Evolutionary conservation across 306 rosid genomes (phyloP).

Genomic region (barrel medic (Medicago truncatula)): DNA sequence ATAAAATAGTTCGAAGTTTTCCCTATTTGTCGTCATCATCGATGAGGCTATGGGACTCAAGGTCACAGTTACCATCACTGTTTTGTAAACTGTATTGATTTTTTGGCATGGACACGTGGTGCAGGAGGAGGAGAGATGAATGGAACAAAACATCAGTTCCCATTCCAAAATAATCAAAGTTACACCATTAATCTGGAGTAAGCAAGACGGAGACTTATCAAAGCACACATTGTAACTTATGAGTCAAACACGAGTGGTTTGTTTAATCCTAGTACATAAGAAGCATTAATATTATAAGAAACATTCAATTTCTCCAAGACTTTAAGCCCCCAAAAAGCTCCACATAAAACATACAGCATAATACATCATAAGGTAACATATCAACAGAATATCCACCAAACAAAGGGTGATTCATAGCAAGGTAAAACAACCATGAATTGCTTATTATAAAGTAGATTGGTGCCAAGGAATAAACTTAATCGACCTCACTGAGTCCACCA

Average conservation of each 20-base stretch:
- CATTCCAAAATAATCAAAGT: background rate
- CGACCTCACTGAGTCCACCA: conserved; percentile 95
- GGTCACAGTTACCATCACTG: background rate
- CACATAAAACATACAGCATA: conserved; percentile 38
- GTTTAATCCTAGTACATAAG: conserved; percentile 31
- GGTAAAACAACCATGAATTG: conserved; percentile 49
- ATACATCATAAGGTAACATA: conserved; percentile 42
- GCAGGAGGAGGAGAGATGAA: too few species aligned
- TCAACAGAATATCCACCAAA: conserved; percentile 51
- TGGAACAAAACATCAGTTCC: background rate
- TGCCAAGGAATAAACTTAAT: conserved; percentile 37
- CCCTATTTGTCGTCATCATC: background rate
- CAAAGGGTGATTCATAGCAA: conserved; percentile 50
- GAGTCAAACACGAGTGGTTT: conserved; percentile 29
- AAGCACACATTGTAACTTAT: conserved; percentile 9
- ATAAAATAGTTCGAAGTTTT: too few species aligned
- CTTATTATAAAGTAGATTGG: conserved; percentile 54
- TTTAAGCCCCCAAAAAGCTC: conserved; percentile 41
- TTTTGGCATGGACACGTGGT: background rate
- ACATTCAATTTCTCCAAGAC: conserved; percentile 36
- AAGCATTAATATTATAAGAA: conserved; percentile 37
- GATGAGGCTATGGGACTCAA: background rate
- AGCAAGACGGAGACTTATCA: background rate
- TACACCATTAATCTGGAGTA: background rate
- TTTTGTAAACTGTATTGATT: background rate